Base-by-base conservation (phyloP, 2,329 filamentous ascomycete species). In the Fusarium sp. region DNA sequence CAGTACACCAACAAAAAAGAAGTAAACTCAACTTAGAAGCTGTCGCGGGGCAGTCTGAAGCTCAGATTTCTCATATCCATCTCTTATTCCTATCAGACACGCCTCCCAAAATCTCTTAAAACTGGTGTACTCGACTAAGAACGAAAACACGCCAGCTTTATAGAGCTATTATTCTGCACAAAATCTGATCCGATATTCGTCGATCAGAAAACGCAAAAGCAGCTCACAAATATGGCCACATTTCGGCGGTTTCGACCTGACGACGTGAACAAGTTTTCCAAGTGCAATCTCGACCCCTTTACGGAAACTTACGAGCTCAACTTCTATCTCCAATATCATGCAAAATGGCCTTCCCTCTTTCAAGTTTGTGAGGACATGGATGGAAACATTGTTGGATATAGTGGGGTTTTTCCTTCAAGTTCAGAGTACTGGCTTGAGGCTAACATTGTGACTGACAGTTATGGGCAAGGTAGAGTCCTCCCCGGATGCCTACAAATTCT, bases 221-320 rank as follows among this genome's bases (percentile, higher is more conserved):
- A 33, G 23, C 13, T 64, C 32, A 23, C 32, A 48, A 64, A 53
- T 13, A 77, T 77, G 75, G 75, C 75, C 60, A 93, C 92, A 59
- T 93, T 98, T 78, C 92, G 95, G 56, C 90, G 93, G 74, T 97
- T 98, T 85, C 89, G 89, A 67, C 92, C 94, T 5, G 87, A 89
- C 74, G 96, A 99, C 81, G 87, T 98, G 69, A 90, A 97, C 82
- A 92, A 91, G 74, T 92, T 98, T 82, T 97, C 97, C 74, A 91
- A 94, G 73, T 97, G 95, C 83, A 99, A 99, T 80, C 91, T 99
- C 69, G 96, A 99, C 79, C 93, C 93, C 42, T 87, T 98, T 69
- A 98, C 96, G n/a, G 96, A 99, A 84, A 98, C 97, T 61, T 99
- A 98, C 84, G 94, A 97, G 80, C 88, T 97, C 72, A 89, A 90